Evolutionary conservation across 352 stramenopile genomes (phyloP), one percentile per base, ranked within the genome.

Genomic region (Globisporangium yorkense): DNA sequence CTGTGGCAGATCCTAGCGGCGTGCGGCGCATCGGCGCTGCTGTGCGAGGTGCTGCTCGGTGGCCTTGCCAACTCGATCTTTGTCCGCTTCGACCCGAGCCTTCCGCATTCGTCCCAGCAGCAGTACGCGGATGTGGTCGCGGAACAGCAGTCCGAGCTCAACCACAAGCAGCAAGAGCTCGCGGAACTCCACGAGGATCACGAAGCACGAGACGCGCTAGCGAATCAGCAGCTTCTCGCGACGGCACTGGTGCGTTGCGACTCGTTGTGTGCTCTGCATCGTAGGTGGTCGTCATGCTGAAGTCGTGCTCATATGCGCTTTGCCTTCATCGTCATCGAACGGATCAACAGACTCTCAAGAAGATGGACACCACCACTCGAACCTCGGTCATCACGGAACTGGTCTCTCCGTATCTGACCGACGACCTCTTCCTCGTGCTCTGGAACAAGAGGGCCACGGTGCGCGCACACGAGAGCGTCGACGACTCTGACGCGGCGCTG

Each of bases 41-140:
- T 90, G 24, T 59, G 58, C 1, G 78, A 72, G 18, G 29, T 88
- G 10, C 56, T 92, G 4, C 21, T 88, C 1, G 77, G 72, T 9
- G 77, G 75, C 0, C 62, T 92, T 3, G 70, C 74, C 31, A 87
- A 92, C 60, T 88, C 75, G 8, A 72, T 89, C 20, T 89, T 87
- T 45, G 39, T 47, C 1, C 57, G 60, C 6, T 92, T 83, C 60
- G 72, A 85, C 39, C 65, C 70, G 0, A 65, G 66, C 5, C 58
- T 75, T 33, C 29, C 48, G 5, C 74, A 61, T n/a, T 55, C 75
- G 33, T 50, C 68, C 6, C 70, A 88, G 15, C 51, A 63, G 31
- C 72, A 80, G 47, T 75, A 84, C 37, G 75, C 79, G 0, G 68
- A 87, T 31, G 37, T 47, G 24, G 40, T 57, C 5, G 57, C 61